Conservation (phyloP, 352 stramenopile genomes). For the Phytophthora citrophthora region DNA sequence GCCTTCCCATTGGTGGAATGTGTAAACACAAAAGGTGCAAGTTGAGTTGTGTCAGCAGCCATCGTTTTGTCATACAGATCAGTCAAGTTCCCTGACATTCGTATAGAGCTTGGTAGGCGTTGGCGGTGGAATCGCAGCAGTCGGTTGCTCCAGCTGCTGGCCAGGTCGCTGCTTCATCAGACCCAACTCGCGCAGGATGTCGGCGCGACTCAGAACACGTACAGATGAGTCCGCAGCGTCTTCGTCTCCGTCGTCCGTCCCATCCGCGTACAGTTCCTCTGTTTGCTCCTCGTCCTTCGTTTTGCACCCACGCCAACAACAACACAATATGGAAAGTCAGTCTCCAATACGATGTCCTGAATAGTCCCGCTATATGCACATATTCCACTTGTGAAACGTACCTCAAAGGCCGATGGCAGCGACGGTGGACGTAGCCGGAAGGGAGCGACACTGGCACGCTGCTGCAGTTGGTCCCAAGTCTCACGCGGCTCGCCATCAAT, state of each 20-base stretch:
- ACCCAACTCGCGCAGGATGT: constrained; percentile 60
- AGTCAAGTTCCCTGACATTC: constrained; percentile 50
- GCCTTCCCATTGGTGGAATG: background rate
- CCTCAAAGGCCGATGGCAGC: constrained; percentile 56
- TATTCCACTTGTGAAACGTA: constrained; percentile 18
- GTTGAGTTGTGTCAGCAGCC: constrained; percentile 4
- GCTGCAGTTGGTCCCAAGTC: constrained; percentile 70
- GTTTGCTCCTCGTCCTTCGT: constrained; percentile 26
- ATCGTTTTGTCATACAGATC: constrained; percentile 25
- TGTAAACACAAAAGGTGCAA: background rate
- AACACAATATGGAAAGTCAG: constrained; percentile 28
- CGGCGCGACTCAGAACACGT: constrained; percentile 54
- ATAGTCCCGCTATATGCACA: background rate
- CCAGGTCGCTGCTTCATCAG: constrained; percentile 4
- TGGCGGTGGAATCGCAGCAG: background rate
- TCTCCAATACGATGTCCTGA: background rate
- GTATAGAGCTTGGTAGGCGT: constrained; percentile 32
- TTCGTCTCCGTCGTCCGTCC: constrained; percentile 1
- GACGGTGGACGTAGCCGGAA: constrained; percentile 51
- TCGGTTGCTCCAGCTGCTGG: background rate
- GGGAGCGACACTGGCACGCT: constrained; percentile 51
- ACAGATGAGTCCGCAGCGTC: constrained; percentile 13
- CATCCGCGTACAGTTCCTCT: background rate
- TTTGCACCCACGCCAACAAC: constrained; percentile 20
- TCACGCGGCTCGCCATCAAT: constrained; percentile 46